Evolutionary conservation across 2,329 filamentous ascomycete species (phyloP), one percentile per base, ranked within the genome.

Genomic region (Monosporascus sp.): DNA sequence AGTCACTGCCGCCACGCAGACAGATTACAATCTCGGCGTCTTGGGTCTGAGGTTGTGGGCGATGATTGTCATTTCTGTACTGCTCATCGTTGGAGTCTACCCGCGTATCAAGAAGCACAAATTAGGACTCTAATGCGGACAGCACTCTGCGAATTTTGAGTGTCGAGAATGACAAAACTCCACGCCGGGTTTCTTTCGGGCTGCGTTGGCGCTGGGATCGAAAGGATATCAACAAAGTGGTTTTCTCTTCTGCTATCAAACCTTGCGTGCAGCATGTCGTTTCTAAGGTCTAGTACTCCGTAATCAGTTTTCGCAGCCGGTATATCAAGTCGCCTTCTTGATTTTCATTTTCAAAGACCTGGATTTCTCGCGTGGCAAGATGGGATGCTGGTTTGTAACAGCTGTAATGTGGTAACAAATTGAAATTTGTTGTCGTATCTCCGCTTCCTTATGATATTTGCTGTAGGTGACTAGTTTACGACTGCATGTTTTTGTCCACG

Each of bases 91-190:
- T 20, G 93, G 94, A 0, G 72, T 96, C 17, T 77, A 88, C 54
- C 86, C 92, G 7, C 81, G 93, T 57, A 84, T 97, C 56, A 89
- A 90, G 75, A 83, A 87, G 73, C 80, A 83, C 57, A 97, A 97
- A 76, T 75, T 97, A 53, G 89, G 90, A 1, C 67, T 83, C 49
- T 71, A 39, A 61, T 25, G 6, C n/a, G 11, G 9, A 31, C 22
- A 7, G 7, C 42, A 24, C 24, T 46, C 42, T 18, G 5, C 3
- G 22, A 11, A 22, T 31, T n/a, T 46, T n/a, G 22, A 17, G 42
- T 22, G 9, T 46, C 14, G 3, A 24, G 42, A 46, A 31, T 31
- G n/a, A 37, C 18, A 42, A 17, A 47, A 20, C 31, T 34, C 31
- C 3, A 41, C 7, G 18, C 8, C 18, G 17, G 17, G 9, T 6